These are phyloP conservation scores for Cryptosporidium meleagridis DNA, from an alignment of 169 alveolate species.

Conservation along the genomic window DNA sequence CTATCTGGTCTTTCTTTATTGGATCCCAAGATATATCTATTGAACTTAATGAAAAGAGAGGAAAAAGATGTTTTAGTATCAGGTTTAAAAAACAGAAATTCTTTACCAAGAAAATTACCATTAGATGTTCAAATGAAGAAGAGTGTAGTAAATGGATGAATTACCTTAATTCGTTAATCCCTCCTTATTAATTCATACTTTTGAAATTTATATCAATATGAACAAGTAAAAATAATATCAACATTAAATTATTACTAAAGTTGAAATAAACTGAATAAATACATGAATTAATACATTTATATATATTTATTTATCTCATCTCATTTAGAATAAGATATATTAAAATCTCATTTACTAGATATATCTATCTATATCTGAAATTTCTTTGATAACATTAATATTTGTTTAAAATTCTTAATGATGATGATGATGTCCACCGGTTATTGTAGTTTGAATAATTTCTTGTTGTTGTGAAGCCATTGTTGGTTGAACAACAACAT, in stretches of 20 bases:
- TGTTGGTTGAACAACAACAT: constrained; percentile 43
- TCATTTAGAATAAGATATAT: neutral
- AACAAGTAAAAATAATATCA: neutral
- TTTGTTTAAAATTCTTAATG: neutral
- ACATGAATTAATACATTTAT: neutral
- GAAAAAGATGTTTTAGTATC: constrained; percentile 39
- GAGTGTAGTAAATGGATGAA: constrained; percentile 50
- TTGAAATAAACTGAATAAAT: neutral
- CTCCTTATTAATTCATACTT: neutral
- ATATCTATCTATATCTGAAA: neutral
- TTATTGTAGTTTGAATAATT: constrained; percentile 20
- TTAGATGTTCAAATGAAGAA: constrained; percentile 50
- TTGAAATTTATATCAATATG: too few species aligned
- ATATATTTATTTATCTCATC: neutral
- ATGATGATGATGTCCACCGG: constrained; percentile 36
- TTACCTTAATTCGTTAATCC: constrained; percentile 11
- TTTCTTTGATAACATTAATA: neutral
- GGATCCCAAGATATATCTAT: neutral
- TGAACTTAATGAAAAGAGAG: constrained; percentile 14
- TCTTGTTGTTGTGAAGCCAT: constrained; percentile 53
- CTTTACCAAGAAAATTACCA: constrained; percentile 1
- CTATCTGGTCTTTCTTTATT: constrained; percentile 11
- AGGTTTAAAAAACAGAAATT: constrained; percentile 23
- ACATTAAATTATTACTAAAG: neutral
- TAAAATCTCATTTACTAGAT: neutral